Base-by-base conservation (phyloP, 2,329 filamentous ascomycete species). In the Sphaerulina populicola region DNA sequence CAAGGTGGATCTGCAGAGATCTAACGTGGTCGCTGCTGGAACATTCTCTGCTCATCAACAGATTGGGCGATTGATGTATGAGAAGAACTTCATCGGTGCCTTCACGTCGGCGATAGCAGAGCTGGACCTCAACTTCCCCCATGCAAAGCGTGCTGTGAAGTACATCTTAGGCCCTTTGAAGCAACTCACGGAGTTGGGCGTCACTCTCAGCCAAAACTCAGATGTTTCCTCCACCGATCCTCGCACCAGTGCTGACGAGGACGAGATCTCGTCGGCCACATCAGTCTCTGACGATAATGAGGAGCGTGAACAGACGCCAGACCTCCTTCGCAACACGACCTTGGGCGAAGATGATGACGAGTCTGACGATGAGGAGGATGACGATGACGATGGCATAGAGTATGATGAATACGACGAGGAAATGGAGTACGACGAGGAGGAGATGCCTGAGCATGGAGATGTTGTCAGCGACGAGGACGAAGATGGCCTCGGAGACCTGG, bases 281-380 rank as follows among this genome's bases (percentile, higher is more conserved):
- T 95, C 91, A 0, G 80, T 94, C 21, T 96, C 91, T 9, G 90
- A 95, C 57, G 74, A 89, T 33, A 71, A 73, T 51, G 61, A 62
- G 23, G 63, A 67, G 50, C 83, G 89, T 40, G 89, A 95, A 68
- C 93, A 97, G 67, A 98, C 94, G 4, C 93, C 94, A 29, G 93
- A 98, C 70, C 77, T 98, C 15, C 97, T 96, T 73, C 86, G 94
- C 47, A 95, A 97, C 68, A 97, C 93, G 1, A 88, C 94, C 1
- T 75, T 98, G 18, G 91, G 93, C 52, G 85, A 89, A 54, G 84
- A 87, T 54, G 88, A 91, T 57, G 89, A 88, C 44, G 88, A 86
- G 12, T 84, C 83, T 53, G 81, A 86, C 52, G 83, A 73, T 41
- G 71, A 74, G 18, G 71, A 68, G 44, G 66, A 71, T 55, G 77